phyloP scores from a whole-genome alignment of 1,139 yeast species.

The Hemisphaericaspora xylofermentans region DNA sequence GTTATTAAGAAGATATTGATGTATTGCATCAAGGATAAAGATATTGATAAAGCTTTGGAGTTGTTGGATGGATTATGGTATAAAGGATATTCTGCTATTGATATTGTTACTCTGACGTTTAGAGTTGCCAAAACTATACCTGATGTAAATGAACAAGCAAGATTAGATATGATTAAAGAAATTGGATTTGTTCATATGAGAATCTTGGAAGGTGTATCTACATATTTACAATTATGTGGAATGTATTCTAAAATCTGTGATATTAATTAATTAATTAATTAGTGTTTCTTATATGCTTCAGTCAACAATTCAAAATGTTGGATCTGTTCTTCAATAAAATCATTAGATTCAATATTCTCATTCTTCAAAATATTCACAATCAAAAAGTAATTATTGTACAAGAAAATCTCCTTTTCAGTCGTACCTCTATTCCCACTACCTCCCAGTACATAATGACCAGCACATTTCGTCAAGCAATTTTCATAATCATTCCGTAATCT shows the following conservation, averaged over 20 bases:
- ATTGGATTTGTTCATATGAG: conserved; percentile 92
- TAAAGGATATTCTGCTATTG: conserved; percentile 92
- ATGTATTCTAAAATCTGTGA: conserved; percentile 65
- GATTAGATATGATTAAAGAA: conserved; percentile 77
- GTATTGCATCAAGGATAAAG: conserved; percentile 47
- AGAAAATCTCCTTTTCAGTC: conserved; percentile 62
- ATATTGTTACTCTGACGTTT: conserved; percentile 87
- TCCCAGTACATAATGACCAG: conserved; percentile 40
- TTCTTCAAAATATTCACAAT: conserved; percentile 48
- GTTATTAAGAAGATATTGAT: conserved; percentile 72
- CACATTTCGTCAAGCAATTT: conserved; percentile 66
- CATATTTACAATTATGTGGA: conserved; percentile 83
- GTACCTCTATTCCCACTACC: conserved; percentile 33
- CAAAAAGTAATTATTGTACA: conserved; percentile 72
- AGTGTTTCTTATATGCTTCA: conserved; percentile 50
- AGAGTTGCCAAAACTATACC: conserved; percentile 78
- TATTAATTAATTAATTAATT: conserved; percentile 8
- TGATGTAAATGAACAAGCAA: conserved; percentile 61
- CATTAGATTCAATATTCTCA: conserved; percentile 38
- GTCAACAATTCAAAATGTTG: conserved; percentile 62
- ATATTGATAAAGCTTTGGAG: conserved; percentile 67
- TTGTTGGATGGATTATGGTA: conserved; percentile 72
- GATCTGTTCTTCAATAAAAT: conserved; percentile 55
- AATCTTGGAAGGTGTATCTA: conserved; percentile 87
- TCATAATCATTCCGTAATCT: conserved; percentile 81